Base-by-base conservation (phyloP, 352 stramenopile genomes). In the Thalassiosira livingstoniorum region DNA sequence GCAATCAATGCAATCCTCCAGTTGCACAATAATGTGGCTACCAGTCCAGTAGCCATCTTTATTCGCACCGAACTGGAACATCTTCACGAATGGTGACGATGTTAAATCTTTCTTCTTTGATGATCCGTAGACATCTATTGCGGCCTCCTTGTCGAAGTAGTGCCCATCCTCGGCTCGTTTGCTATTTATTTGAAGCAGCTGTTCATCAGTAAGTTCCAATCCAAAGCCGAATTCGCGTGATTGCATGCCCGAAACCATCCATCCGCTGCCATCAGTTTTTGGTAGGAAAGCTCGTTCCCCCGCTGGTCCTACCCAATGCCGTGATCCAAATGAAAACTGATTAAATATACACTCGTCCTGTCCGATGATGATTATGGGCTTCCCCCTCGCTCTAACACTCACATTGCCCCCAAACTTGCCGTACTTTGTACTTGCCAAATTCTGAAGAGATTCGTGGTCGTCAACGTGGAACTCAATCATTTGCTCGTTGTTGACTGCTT, bases 271-370 rank as follows among this genome's bases (percentile, higher is more conserved):
- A 51, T 77, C 37, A 31, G 42, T 62, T 32, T 82, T 77, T 57
- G 63, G 74, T 13, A 82, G 29, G 18, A 82, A 34, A 27, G 62
- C 10, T 54, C 63, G 76, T 25, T 70, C 35, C 31, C 35, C 74
- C 25, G 43, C 25, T 37, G 29, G 54, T 13, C 29, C 55, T n/a
- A 75, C 62, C 74, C 74, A 82, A 39, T 71, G 62, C 10, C 32
- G 21, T 18, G 23, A 34, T 25, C 57, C 69, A 39, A 42, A 63
- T 18, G 39, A 57, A 68, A 53, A 61, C 37, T 82, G 53, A 27
- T 76, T 82, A 42, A 54, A 82, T 21, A 69, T 55, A 25, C 39
- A 45, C 47, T 82, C 53, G 42, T 82, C 64, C 63, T 82, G 74
- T 18, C 74, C 74, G 39, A 75, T 55, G 3, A 72, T 69, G 4